A percentile compares a stretch with the other conserved stretches of the same genome.
Conservation (phyloP, 306 rosid genomes). For the Prinsepia uniflora region DNA sequence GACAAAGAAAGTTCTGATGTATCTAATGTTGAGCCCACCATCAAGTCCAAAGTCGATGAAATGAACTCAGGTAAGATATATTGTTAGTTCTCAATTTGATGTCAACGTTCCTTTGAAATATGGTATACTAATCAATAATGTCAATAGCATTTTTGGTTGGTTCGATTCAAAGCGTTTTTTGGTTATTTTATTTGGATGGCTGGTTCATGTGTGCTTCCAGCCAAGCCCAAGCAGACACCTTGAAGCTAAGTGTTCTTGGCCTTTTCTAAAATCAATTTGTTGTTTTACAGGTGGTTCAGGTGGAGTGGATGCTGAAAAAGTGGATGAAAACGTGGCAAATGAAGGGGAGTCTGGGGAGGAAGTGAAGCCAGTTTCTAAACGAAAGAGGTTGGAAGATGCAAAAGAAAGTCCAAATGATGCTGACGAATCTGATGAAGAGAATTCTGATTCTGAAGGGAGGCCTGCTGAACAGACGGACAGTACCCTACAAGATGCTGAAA, state of each 20-base stretch:
- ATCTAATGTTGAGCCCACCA: slow-evolving; percentile 44
- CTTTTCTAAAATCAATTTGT: slow-evolving; percentile 9
- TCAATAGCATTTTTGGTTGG: background rate
- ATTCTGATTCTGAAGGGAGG: slow-evolving; percentile 37
- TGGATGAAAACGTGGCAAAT: slow-evolving; percentile 31
- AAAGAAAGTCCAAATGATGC: slow-evolving; percentile 29
- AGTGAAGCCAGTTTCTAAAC: slow-evolving; percentile 43
- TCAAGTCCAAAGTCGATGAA: slow-evolving; percentile 43
- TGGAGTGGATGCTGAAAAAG: slow-evolving; percentile 47
- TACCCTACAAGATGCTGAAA: slow-evolving; percentile 37
- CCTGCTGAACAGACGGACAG: slow-evolving; percentile 39
- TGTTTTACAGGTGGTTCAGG: slow-evolving; percentile 54
- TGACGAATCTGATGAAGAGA: slow-evolving; percentile 51
- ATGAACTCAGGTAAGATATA: slow-evolving; percentile 54
- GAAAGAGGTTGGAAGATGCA: slow-evolving; percentile 31
- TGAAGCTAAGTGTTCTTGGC: background rate
- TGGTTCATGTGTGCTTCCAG: slow-evolving; percentile 6
- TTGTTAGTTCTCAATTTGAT: slow-evolving; percentile 14
- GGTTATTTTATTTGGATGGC: background rate
- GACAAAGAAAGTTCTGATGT: slow-evolving; percentile 58
- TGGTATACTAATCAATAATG: background rate
- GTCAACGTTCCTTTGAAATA: background rate
- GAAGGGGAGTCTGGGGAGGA: slow-evolving; percentile 48
- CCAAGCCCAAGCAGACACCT: background rate
- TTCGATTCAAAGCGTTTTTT: background rate